Base-by-base conservation (phyloP, 2,329 filamentous ascomycete genomes). In the Coniochaeta ligniaria region DNA sequence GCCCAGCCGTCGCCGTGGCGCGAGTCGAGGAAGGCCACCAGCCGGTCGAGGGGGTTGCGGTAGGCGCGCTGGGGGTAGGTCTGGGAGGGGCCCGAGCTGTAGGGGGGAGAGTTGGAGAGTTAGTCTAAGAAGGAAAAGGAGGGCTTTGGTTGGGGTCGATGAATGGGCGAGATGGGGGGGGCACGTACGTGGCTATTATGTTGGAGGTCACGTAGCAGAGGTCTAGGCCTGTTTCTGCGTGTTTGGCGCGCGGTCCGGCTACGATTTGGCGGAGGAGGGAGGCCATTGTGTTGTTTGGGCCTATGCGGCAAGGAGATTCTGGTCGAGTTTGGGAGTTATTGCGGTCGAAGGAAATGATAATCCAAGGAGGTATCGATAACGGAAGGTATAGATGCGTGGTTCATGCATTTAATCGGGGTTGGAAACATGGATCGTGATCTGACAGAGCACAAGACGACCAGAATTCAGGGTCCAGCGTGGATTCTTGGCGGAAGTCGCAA, bases 171-270 rank as follows among this genome's bases (percentile, higher is more conserved):
- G 70, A 14, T 3, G 12, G 35, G 35, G 12, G 35, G 35, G 3
- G 3, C 7, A 7, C 80, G 61, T 72, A 86, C 80, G 83, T 86
- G 17, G 80, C 85, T 61, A 86, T 83, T 64, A 88, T 91, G 69
- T 90, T 85, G 69, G 93, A 86, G 0, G 92, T 96, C 38, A 98
- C 93, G 75, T 99, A 99, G 80, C 94, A 98, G 52, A 99, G 83
- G 72, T 99, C 95, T 28, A 99, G 82, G 6, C 90, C 90, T 8
- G 94, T 89, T 78, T 97, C 94, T 33, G 90, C 83, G 72, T 98
- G 93, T 68, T 88, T 85, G 62, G 88, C 81, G 66, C 95, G 86
- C 14, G 95, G 94, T 11, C 93, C 89, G 52, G 95, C 92, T 63
- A 98, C 92, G 65, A 98, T 91, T 72, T 96, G 91, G 68, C 94